Conservation (phyloP, 192 early-diverging fungal genomes). For the Backusella parvicylindrica region DNA sequence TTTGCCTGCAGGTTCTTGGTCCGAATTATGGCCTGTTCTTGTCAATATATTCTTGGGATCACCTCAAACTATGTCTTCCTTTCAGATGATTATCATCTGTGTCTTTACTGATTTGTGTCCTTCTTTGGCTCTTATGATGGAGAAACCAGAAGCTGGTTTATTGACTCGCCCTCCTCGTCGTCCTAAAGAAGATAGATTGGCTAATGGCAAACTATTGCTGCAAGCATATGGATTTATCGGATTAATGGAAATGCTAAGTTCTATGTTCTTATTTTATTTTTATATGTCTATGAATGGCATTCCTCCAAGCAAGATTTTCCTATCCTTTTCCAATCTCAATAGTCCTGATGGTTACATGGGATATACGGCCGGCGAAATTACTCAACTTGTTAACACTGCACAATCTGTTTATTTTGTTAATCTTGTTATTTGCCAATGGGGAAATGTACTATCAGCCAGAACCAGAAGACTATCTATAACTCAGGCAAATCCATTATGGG, state of each 20-base stretch:
- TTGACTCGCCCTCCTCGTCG: conserved; percentile 69
- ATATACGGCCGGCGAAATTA: conserved; percentile 39
- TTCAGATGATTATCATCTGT: conserved; percentile 78
- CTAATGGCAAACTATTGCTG: conserved; percentile 58
- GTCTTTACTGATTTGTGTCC: conserved; percentile 59
- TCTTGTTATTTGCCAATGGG: conserved; percentile 59
- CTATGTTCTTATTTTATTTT: conserved; percentile 68
- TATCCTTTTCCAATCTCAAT: conserved; percentile 36
- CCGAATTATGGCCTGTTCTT: conserved; percentile 75
- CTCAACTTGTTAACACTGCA: conserved; percentile 40
- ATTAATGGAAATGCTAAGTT: conserved; percentile 58
- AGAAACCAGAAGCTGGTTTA: conserved; percentile 73
- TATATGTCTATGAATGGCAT: conserved; percentile 56
- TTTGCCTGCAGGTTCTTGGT: conserved; percentile 72
- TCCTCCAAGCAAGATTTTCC: conserved; percentile 45
- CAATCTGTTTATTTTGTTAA: conserved; percentile 64
- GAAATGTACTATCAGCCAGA: conserved; percentile 53
- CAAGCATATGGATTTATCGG: conserved; percentile 84
- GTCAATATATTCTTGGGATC: conserved; percentile 78
- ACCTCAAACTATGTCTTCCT: conserved; percentile 73
- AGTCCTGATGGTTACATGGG: conserved; percentile 37
- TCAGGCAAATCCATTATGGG: conserved; percentile 60
- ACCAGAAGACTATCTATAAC: conserved; percentile 56
- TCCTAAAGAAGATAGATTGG: conserved; percentile 63
- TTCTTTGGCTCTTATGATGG: conserved; percentile 70